Evolutionary conservation across 495 filamentous ascomycete genomes (phyloP), one percentile per base, ranked within the genome.

Genomic region (Chaetomium cochliodes): DNA sequence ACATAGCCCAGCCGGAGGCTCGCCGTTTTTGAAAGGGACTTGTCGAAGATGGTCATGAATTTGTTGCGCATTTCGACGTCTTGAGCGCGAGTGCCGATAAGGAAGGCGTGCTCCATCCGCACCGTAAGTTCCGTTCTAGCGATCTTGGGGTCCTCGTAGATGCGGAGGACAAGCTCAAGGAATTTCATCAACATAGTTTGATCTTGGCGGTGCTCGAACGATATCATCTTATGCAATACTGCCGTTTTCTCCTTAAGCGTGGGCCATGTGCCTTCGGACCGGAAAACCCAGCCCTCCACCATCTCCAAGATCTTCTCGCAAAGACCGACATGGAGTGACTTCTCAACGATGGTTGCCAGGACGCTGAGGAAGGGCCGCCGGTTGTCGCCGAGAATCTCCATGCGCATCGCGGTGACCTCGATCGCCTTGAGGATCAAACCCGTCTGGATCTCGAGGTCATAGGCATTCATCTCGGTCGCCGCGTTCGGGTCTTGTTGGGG

Each of bases 161-260:
- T 96, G 47, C 92, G 86, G 66, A 98, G 96, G 22, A 99, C 93
- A 46, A 99, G 84, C 55, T 99, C 89, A 46, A 99, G 83, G 81
- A 97, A 99, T 72, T 91, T 91, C 69, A 87, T 91, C 46, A 97
- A 79, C 78, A 98, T 87, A 0, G 89, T 89, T 37, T 86, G 86
- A 74, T 97, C 93, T 13, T 82, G 74, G 25, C 93, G 85, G 56
- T 89, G 84, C 73, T 99, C 96, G 64, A 99, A 98, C 0, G 92
- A 86, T 46, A 97, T 78, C 96, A 99, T 99, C 77, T 99, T 99
- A 70, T 92, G 90, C 20, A 99, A 74, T 0, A 99, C 93, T 1
- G 96, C 96, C 1, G 92, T 96, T 78, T 98, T 98, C 76, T 99
- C 96, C 73, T 99, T 99, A 5, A 98, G 79, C 0, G 93, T 97